phyloP scores from a whole-genome alignment of 306 rosid species.

The Ziziphus jujuba region DNA sequence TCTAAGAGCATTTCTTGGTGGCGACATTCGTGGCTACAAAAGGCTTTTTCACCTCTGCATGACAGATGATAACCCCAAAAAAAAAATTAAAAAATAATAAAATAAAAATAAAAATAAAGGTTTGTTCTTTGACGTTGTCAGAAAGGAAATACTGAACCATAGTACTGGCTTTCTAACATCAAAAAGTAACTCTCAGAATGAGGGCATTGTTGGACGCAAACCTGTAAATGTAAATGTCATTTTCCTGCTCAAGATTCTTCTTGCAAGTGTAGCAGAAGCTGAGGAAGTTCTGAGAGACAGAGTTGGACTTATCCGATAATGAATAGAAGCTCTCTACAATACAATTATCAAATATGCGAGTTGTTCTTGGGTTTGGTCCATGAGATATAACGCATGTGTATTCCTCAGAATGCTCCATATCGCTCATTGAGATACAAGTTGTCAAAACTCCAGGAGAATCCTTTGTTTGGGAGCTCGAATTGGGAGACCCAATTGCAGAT shows the following conservation, averaged over 20 bases:
- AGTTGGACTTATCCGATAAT: conserved; percentile 18
- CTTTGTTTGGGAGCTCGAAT: conserved; percentile 31
- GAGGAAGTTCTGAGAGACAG: conserved; percentile 50
- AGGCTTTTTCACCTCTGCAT: conserved; percentile 89
- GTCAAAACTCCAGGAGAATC: conserved; percentile 17
- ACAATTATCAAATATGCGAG: conserved; percentile 78
- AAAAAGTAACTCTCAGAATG: not conserved
- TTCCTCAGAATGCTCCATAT: conserved; percentile 80
- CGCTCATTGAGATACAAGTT: conserved; percentile 44
- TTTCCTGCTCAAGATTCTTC: conserved; percentile 67
- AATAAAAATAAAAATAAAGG: not conserved
- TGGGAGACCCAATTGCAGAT: conserved; percentile 27
- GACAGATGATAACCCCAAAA: too few species aligned
- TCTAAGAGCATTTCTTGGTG: conserved; percentile 75
- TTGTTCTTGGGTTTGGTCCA: conserved; percentile 75
- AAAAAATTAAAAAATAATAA: too few species aligned
- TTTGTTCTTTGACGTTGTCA: not conserved
- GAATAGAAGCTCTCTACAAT: conserved; percentile 48
- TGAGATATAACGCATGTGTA: conserved; percentile 80
- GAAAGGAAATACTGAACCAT: not conserved
- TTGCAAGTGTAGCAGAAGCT: conserved; percentile 80
- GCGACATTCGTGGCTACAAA: conserved; percentile 84
- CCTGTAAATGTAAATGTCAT: conserved; percentile 88
- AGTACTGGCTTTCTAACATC: not conserved
- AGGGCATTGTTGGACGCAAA: conserved; percentile 1